Evolutionary conservation across 208 protist species (phyloP).

Genomic region (Acanthamoeba quina): DNA sequence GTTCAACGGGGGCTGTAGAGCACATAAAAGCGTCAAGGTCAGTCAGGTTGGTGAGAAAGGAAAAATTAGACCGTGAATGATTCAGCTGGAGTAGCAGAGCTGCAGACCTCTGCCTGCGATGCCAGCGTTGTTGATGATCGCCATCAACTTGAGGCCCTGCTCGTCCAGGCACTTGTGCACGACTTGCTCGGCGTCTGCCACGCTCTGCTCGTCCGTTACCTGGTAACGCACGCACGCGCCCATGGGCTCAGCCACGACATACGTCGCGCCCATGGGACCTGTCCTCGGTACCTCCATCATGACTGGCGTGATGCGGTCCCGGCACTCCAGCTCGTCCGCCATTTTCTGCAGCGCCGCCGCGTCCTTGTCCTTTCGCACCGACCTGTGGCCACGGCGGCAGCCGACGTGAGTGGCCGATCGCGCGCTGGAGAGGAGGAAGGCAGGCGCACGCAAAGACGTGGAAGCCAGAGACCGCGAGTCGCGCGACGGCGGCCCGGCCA

Average conservation of each 20-base stretch:
- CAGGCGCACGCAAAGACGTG: slow-evolving; percentile 16
- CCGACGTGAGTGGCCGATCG: background rate
- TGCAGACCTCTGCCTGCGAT: slow-evolving; percentile 1
- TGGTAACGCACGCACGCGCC: no score
- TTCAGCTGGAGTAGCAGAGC: background rate
- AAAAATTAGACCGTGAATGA: background rate
- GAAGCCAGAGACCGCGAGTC: background rate
- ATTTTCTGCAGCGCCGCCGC: background rate
- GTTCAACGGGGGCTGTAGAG: background rate
- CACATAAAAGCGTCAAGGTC: background rate
- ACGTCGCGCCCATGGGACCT: background rate
- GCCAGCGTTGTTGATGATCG: slow-evolving; percentile 55
- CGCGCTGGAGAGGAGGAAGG: no score
- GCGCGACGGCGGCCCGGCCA: background rate
- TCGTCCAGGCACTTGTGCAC: background rate
- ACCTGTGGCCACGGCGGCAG: background rate
- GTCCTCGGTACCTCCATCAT: slow-evolving; percentile 11
- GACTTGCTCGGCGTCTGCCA: background rate
- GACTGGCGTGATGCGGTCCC: background rate
- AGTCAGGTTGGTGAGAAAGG: background rate
- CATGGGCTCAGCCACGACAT: background rate
- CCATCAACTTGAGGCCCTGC: background rate
- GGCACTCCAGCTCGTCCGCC: background rate
- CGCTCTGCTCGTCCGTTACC: slow-evolving; percentile 17
- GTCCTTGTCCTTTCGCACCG: slow-evolving; percentile 9